phyloP scores from a whole-genome alignment of 2,329 filamentous ascomycete species.

The Rutstroemia sp. region DNA sequence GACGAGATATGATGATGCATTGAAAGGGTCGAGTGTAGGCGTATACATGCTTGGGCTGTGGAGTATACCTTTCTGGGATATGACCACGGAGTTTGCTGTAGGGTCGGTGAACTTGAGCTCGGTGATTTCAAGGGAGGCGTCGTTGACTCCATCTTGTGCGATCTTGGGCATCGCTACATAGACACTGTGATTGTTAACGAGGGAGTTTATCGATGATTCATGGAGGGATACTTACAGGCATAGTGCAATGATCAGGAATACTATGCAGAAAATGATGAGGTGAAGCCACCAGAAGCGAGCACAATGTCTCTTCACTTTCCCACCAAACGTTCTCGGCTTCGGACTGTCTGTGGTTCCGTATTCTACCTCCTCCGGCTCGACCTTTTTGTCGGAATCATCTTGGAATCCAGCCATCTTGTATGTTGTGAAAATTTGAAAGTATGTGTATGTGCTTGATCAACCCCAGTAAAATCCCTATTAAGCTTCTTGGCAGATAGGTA shows the following conservation, averaged over 20 bases:
- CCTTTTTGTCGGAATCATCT: conserved; percentile 6
- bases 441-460: neutral
- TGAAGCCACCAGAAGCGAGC: conserved; percentile 46
- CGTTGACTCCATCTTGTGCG: conserved; percentile 46
- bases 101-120: conserved; percentile 44
- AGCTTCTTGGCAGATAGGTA: no score
- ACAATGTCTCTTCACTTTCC: conserved; percentile 26
- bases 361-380: neutral
- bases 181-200: conserved; percentile 32
- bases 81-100: conserved; percentile 37
- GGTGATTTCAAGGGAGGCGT: conserved; percentile 42
- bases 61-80: conserved; percentile 41
- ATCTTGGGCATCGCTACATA: conserved; percentile 53
- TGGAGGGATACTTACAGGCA: conserved; percentile 41
- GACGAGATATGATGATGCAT: conserved; percentile 41
- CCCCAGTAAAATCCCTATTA: neutral
- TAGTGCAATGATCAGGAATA: conserved; percentile 45
- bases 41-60: conserved; percentile 42
- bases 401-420: neutral
- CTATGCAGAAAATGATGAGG: conserved; percentile 41
- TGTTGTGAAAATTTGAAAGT: neutral
- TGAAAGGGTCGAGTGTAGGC: conserved; percentile 46
- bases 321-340: conserved; percentile 8
- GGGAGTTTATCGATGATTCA: neutral
- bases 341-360: conserved; percentile 1